phyloP scores from a whole-genome alignment of 176 grass and related monocot species.

The Bothriochloa decipiens region DNA sequence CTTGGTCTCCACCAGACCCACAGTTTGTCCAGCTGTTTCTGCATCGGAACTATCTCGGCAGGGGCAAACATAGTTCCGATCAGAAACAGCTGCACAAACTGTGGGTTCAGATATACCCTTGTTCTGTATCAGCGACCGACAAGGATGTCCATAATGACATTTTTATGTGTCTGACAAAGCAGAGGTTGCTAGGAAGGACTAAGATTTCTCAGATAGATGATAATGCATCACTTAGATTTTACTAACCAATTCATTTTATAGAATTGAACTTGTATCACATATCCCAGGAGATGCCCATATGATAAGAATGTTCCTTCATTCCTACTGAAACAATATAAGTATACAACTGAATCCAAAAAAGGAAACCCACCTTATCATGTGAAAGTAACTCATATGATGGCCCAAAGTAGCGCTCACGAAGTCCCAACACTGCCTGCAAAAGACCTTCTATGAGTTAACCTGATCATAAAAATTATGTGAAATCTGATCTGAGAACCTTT shows the following conservation, averaged over 20 bases:
- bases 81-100: neutral
- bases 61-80: neutral
- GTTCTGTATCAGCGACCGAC: neutral
- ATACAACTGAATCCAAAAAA: neutral
- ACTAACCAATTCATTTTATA: neutral
- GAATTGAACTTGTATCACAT: neutral
- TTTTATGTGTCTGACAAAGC: neutral
- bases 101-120: neutral
- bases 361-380: conserved; percentile 70
- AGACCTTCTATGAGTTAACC: neutral
- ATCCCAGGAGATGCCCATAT: neutral
- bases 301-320: neutral
- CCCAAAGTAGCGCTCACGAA: conserved; percentile 87
- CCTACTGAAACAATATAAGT: neutral
- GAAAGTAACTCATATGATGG: conserved; percentile 77
- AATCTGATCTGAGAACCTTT: neutral
- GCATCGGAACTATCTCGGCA: neutral
- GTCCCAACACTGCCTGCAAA: conserved; percentile 56
- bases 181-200: too few relatives aligned
- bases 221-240: neutral
- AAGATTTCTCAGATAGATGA: neutral
- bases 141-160: neutral
- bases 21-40: neutral
- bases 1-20: neutral
- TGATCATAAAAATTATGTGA: conserved; percentile 20